Percentiles rank a stretch among this genome's conserved stretches.
Evolutionary conservation across 169 alveolate species (phyloP).

Genomic region (Plasmodium berghei): DNA sequence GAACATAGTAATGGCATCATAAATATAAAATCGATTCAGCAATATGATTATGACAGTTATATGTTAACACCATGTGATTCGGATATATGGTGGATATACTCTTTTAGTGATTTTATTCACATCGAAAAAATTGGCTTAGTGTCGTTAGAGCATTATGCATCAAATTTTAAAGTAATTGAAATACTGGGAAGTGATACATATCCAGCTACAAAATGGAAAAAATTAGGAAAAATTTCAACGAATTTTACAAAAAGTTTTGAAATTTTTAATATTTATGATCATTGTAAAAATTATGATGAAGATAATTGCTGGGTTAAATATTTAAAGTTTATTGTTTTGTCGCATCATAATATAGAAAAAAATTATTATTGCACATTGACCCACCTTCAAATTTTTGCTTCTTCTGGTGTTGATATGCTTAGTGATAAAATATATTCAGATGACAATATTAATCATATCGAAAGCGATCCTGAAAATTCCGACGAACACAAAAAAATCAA

Average conservation of each 20-base stretch:
- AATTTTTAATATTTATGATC: constrained; percentile 82
- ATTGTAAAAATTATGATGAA: constrained; percentile 81
- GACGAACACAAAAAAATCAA: constrained; percentile 18
- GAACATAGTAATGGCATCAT: constrained; percentile 82
- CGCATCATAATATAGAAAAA: constrained; percentile 84
- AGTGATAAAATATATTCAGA: constrained; percentile 75
- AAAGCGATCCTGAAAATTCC: constrained; percentile 35
- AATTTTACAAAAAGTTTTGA: constrained; percentile 82
- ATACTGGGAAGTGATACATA: constrained; percentile 84
- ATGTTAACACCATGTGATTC: constrained; percentile 88
- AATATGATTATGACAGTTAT: constrained; percentile 84
- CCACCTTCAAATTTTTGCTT: constrained; percentile 86
- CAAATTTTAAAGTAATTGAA: constrained; percentile 83
- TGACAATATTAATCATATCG: constrained; percentile 28
- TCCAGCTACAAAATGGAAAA: constrained; percentile 86
- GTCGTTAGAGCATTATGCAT: constrained; percentile 87
- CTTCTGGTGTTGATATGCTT: constrained; percentile 88
- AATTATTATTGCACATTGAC: constrained; percentile 90
- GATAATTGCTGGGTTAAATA: constrained; percentile 84
- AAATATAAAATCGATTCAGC: constrained; percentile 67
- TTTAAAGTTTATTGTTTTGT: constrained; percentile 85
- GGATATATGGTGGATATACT: constrained; percentile 86
- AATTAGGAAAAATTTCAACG: constrained; percentile 85
- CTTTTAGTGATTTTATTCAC: constrained; percentile 86
- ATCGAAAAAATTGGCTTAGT: constrained; percentile 85